Evolutionary conservation across 768 basidiomycete genomes (phyloP).

Genomic region (Russula emetica): DNA sequence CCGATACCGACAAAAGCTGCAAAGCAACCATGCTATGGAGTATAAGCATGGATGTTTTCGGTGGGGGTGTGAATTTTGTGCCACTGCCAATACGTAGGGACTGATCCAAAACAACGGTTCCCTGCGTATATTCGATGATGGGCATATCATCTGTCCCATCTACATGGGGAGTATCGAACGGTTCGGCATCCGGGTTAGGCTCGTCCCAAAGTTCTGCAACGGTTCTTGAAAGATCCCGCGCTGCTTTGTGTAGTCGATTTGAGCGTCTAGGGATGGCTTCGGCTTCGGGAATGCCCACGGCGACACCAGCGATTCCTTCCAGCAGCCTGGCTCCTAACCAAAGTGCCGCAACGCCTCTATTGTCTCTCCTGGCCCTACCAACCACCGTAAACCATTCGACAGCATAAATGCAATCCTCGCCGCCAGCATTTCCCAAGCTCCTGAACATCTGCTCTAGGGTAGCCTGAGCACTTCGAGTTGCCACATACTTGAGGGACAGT

Average conservation of each 20-base stretch:
- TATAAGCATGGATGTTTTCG: conserved; percentile 45
- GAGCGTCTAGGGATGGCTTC: conserved; percentile 28
- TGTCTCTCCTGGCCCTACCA: conserved; percentile 43
- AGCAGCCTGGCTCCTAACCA: conserved; percentile 81
- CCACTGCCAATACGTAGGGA: conserved; percentile 43
- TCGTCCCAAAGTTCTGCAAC: conserved; percentile 72
- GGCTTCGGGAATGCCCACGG: conserved; percentile 37
- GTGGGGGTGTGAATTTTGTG: conserved; percentile 32
- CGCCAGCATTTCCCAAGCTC: conserved; percentile 62
- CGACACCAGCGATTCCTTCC: conserved; percentile 59
- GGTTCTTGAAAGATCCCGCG: conserved; percentile 55
- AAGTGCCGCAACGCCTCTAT: conserved; percentile 60
- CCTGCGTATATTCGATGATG: conserved; percentile 16
- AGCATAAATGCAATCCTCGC: conserved; percentile 65
- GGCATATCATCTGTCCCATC: conserved; percentile 17
- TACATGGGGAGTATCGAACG: conserved; percentile 31
- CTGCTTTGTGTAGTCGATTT: conserved; percentile 60
- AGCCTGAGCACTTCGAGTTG: conserved; percentile 47
- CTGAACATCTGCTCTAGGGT: conserved; percentile 69
- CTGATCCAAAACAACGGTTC: conserved; percentile 21
- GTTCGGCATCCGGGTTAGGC: conserved; percentile 28
- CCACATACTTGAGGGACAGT: conserved; percentile 51
- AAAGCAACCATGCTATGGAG: conserved; percentile 70
- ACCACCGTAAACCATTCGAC: conserved; percentile 78
- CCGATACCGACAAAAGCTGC: conserved; percentile 65